These are phyloP conservation scores for Diphasiastrum complanatum DNA, from an alignment of 83 land plant genomes.

Conservation along the genomic window DNA sequence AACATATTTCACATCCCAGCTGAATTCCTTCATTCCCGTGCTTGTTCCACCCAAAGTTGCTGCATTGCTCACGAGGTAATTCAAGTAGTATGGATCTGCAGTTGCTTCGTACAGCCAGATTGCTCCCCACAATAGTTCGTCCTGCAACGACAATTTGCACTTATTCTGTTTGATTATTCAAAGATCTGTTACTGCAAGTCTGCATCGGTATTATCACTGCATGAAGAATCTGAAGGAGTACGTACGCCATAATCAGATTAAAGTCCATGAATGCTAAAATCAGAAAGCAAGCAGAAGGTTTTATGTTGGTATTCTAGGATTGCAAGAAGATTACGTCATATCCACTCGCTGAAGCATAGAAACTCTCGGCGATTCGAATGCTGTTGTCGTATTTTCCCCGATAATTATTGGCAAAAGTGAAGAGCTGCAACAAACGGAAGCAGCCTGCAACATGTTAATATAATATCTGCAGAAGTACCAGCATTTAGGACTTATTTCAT, in stretches of 20 bases:
- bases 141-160: conserved; percentile 23
- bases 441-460: background rate
- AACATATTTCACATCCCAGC: conserved; percentile 82
- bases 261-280: too few relatives aligned
- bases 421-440: conserved; percentile 35
- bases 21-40: conserved; percentile 63
- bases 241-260: too few relatives aligned
- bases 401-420: conserved; percentile 35
- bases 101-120: conserved; percentile 73
- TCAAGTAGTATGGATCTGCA: conserved; percentile 35
- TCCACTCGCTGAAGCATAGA: conserved; percentile 40
- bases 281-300: too few relatives aligned
- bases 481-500: background rate
- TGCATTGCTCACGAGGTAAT: conserved; percentile 49
- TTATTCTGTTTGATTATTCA: background rate
- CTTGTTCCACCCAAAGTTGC: conserved; percentile 47
- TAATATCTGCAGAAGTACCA: background rate
- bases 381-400: conserved; percentile 35
- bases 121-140: conserved; percentile 78
- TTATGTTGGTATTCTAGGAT: background rate
- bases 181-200: too few relatives aligned
- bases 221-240: too few relatives aligned
- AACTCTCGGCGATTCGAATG: conserved; percentile 26
- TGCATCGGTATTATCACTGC: too few relatives aligned
- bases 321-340: conserved; percentile 18